Base-by-base conservation (phyloP, 106 monocot species). In the Apostasia ramifera region DNA sequence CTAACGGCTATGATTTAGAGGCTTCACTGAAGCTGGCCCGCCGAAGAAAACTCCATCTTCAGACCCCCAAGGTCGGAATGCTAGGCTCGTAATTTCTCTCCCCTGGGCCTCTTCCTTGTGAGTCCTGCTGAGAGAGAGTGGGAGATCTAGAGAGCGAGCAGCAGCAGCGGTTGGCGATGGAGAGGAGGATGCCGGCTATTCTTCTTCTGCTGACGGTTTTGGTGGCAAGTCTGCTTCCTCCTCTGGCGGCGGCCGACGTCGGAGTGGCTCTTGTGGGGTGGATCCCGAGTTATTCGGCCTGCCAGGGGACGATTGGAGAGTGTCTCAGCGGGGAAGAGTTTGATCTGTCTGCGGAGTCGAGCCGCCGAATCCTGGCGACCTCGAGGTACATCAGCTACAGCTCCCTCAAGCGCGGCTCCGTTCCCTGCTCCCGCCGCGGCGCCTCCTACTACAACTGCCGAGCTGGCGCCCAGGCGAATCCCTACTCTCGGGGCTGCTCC, bases 361-460 rank as follows among this genome's bases (percentile, higher is more conserved):
- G 50, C 68, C 69, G 85, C 43, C 74, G 85, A 0, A 72, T 91
- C 10, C 75, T 86, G 6, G 77, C 76, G 8, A 46, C 68, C 5
- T 1, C 3, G 37, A 60, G 71, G n/a, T 81, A 84, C 79, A 86
- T 91, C 75, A 77, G 91, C 81, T 91, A 91, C 77, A 59, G 37
- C 13, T 76, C 91, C 8, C 77, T 91, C 59, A 53, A 52, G 67
- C 55, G 79, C n/a, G 84, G 78, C 61, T 68, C 48, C 40, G 59
- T 68, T 7, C 91, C 91, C 13, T 91, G 91, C 81, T 74, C 78
- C 42, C 63, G 51, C 10, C 61, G 78, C 15, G 91, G 91, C n/a
- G 84, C 83, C 3, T 86, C 86, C 63, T 91, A 91, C 77, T 91
- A 91, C 83, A 91, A 91, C 76, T 91, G 91, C 76, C 78, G 69